Conservation (phyloP, 108 stramenopile species). For the Fragilaria radians region DNA sequence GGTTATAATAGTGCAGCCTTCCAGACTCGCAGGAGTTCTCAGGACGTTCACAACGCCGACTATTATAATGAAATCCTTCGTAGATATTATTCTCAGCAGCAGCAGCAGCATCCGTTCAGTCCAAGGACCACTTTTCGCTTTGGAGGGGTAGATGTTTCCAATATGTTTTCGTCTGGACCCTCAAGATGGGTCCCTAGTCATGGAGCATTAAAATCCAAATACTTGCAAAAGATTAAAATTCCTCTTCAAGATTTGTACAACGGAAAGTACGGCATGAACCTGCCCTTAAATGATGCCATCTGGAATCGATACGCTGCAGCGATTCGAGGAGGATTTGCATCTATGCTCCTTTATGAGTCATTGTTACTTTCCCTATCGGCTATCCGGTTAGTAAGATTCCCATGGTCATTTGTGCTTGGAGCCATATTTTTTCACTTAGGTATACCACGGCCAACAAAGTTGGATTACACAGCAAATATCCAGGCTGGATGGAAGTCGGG, state of each 20-base stretch:
- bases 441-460: constrained; percentile 34
- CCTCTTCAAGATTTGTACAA: constrained; percentile 51
- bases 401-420: constrained; percentile 28
- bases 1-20: background rate
- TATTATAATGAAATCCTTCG: background rate
- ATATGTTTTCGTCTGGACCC: constrained; percentile 7
- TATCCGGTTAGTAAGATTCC: constrained; percentile 32
- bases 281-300: constrained; percentile 32
- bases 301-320: constrained; percentile 47
- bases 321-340: constrained; percentile 39
- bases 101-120: background rate
- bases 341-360: constrained; percentile 26
- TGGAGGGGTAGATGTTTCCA: constrained; percentile 12
- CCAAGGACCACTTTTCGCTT: constrained; percentile 9
- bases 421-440: constrained; percentile 33
- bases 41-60: background rate
- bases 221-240: constrained; percentile 48
- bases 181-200: background rate
- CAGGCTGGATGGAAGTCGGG: constrained; percentile 51
- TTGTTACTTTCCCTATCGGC: constrained; percentile 29
- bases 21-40: background rate
- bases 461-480: constrained; percentile 16
- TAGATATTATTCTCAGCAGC: background rate
- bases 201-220: constrained; percentile 37
- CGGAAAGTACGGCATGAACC: constrained; percentile 24